Evolutionary conservation across 371 early-diverging fungal species (phyloP).

Genomic region (Lichtheimia ornata): DNA sequence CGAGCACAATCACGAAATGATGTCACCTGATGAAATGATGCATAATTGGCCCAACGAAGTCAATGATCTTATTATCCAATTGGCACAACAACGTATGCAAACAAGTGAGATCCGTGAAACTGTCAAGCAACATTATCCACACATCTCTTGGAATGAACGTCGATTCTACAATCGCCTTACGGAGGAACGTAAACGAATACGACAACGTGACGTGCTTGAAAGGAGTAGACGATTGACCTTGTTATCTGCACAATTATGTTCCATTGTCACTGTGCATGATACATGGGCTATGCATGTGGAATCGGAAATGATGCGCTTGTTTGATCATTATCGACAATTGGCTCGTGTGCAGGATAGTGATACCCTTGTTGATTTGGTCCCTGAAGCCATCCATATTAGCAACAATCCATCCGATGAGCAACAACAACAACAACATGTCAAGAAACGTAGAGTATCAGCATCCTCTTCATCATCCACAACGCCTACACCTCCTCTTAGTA

Average conservation of each 20-base stretch:
- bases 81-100: conserved; percentile 38
- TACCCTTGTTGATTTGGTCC: not conserved
- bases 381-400: not conserved
- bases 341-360: conserved; percentile 11
- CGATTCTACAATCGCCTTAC: conserved; percentile 67
- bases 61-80: conserved; percentile 39
- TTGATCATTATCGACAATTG: conserved; percentile 33
- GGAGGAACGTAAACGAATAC: conserved; percentile 45
- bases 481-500: no score
- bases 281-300: conserved; percentile 37
- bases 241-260: conserved; percentile 33
- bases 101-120: conserved; percentile 57
- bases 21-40: conserved; percentile 50
- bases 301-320: conserved; percentile 32
- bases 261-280: conserved; percentile 36
- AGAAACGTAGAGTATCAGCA: no score
- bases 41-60: conserved; percentile 47
- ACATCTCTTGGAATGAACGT: conserved; percentile 64
- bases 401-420: not conserved
- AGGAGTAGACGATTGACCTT: conserved; percentile 28
- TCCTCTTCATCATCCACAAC: no score
- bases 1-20: conserved; percentile 59
- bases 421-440: no score
- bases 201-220: conserved; percentile 41
- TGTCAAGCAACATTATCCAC: conserved; percentile 58